Conservation (phyloP, 2,329 filamentous ascomycete species). For the Coniochaeta sp. region DNA sequence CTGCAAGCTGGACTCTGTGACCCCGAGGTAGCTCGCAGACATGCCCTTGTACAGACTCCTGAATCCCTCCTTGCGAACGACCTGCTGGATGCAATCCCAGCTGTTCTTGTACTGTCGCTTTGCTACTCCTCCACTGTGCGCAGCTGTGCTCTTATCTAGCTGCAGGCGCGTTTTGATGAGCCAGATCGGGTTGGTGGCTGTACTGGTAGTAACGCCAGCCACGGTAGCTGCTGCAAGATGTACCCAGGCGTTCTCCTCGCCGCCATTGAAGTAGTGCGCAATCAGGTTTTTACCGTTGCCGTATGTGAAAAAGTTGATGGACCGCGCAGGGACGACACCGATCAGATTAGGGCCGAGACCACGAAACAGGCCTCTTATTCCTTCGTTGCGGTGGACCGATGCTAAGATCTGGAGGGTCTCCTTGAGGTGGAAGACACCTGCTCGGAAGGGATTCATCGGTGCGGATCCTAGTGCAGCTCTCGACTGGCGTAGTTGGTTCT, state of each 20-base stretch:
- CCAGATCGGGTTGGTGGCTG: constrained; percentile 94
- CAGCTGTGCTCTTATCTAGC: constrained; percentile 76
- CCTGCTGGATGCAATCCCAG: constrained; percentile 78
- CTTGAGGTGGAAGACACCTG: constrained; percentile 64
- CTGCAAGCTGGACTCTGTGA: constrained; percentile 83
- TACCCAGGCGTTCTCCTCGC: constrained; percentile 63
- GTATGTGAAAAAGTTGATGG: constrained; percentile 92
- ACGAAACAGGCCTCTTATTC: constrained; percentile 84
- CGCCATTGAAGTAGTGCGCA: constrained; percentile 64
- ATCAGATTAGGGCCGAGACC: constrained; percentile 85
- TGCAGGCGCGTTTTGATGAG: constrained; percentile 90
- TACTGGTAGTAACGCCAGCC: constrained; percentile 80
- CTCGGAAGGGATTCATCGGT: constrained; percentile 56
- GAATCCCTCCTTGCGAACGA: constrained; percentile 72
- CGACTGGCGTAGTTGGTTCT: constrained; percentile 66
- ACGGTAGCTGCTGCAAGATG: constrained; percentile 69
- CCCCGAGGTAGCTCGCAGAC: constrained; percentile 84
- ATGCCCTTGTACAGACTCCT: constrained; percentile 81
- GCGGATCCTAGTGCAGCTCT: constrained; percentile 51
- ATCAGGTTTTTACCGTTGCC: constrained; percentile 84
- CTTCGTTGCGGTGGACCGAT: constrained; percentile 73
- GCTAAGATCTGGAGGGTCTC: constrained; percentile 84
- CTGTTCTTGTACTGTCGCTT: constrained; percentile 77
- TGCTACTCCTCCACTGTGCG: constrained; percentile 42
- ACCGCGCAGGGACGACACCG: constrained; percentile 80